Conservation (phyloP, 371 early-diverging fungal species). For the Mortierella polycephala region DNA sequence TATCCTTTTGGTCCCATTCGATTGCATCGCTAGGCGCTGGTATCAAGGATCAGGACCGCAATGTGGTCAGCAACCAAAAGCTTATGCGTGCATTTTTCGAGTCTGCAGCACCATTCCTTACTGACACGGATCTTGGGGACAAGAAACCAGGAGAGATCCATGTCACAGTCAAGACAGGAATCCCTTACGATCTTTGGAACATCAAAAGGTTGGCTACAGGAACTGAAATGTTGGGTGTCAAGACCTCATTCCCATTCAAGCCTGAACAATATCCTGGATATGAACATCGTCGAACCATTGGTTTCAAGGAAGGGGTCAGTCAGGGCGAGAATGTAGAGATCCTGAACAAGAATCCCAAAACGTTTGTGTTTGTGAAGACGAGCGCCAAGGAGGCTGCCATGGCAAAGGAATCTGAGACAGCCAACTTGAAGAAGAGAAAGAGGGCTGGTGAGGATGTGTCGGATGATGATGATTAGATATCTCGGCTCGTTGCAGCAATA, state of each 20-base stretch:
- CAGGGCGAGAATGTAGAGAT: conserved; percentile 86
- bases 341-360: conserved; percentile 69
- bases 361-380: conserved; percentile 74
- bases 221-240: conserved; percentile 65
- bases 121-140: conserved; percentile 52
- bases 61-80: conserved; percentile 85
- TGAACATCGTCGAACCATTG: conserved; percentile 93
- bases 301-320: conserved; percentile 86
- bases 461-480: conserved; percentile 31
- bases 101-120: conserved; percentile 67
- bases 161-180: conserved; percentile 85
- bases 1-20: not conserved
- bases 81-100: conserved; percentile 78
- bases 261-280: conserved; percentile 86
- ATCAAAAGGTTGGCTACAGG: conserved; percentile 79
- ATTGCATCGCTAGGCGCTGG: conserved; percentile 68
- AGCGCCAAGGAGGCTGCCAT: conserved; percentile 62
- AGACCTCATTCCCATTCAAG: conserved; percentile 72
- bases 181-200: conserved; percentile 92
- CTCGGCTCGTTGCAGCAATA: too few relatives aligned
- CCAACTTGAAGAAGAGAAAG: conserved; percentile 48
- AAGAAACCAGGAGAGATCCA: conserved; percentile 74
- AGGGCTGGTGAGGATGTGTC: conserved; percentile 54
- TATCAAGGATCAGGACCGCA: conserved; percentile 93
- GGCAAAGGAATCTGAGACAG: conserved; percentile 51